Conservation (phyloP, 306 rosid genomes). For the Carpinus viminea region DNA sequence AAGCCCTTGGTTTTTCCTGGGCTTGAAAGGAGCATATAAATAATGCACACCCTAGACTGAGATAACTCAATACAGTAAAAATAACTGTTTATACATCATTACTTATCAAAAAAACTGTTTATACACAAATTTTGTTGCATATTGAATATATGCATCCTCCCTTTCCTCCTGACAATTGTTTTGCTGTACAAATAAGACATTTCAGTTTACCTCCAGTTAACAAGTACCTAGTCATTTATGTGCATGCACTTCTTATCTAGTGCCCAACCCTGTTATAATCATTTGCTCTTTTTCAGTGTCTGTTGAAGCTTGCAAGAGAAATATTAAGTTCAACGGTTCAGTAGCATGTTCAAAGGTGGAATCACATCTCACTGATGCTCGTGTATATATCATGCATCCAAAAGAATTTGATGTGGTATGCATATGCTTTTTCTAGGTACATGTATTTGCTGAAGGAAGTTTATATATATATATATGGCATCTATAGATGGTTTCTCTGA, state of each 20-base stretch:
- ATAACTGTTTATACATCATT: no score
- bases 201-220: not conserved
- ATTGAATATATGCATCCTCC: not conserved
- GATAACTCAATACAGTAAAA: not conserved
- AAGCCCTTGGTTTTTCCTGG: not conserved
- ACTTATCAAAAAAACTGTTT: no score
- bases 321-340: constrained; percentile 96
- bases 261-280: not conserved
- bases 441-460: not conserved
- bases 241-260: not conserved
- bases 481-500: not conserved
- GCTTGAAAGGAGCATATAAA: not conserved
- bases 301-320: constrained; percentile 92
- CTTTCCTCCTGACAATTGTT: not conserved
- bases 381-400: constrained; percentile 87
- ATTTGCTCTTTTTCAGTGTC: constrained; percentile 53
- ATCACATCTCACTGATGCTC: constrained; percentile 94
- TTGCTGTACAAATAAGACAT: not conserved
- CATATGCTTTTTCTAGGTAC: constrained; percentile 1
- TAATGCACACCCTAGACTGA: not conserved
- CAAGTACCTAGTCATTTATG: not conserved
- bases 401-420: constrained; percentile 95
- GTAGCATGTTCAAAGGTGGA: constrained; percentile 84
- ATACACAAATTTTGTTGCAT: not conserved
- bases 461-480: not conserved